A percentile compares a stretch with the other conserved stretches of the same genome.
Evolutionary conservation across 2,329 filamentous ascomycete species (phyloP).

Genomic region (Penicillium sp.): DNA sequence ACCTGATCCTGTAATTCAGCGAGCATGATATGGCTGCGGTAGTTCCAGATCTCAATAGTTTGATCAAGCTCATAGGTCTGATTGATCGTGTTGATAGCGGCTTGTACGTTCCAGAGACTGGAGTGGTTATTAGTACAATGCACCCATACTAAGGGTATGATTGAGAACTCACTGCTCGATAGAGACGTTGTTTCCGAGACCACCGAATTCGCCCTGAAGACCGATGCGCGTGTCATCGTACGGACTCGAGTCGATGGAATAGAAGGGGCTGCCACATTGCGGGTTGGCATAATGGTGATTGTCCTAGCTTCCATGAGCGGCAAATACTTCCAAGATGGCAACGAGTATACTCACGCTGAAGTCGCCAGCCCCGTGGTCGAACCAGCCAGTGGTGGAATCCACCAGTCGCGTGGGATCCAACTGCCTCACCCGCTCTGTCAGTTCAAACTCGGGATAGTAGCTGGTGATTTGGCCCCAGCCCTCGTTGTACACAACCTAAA

Average conservation of each 20-base stretch:
- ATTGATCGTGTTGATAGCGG: constrained; percentile 62
- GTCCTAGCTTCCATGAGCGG: constrained; percentile 47
- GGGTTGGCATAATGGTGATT: constrained; percentile 73
- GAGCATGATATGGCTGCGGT: constrained; percentile 59
- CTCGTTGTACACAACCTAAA: constrained; percentile 68
- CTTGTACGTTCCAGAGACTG: constrained; percentile 66
- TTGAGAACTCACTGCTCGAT: constrained; percentile 56
- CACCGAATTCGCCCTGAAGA: constrained; percentile 72
- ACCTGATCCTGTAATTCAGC: constrained; percentile 52
- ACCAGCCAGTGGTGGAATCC: constrained; percentile 66
- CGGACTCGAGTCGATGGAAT: constrained; percentile 58
- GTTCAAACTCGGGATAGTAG: constrained; percentile 56
- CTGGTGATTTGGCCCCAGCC: constrained; percentile 66
- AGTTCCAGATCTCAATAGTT: constrained; percentile 65
- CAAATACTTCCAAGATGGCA: not conserved
- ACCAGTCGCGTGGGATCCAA: constrained; percentile 67
- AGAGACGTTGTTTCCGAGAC: constrained; percentile 66
- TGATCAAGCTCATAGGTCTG: constrained; percentile 68
- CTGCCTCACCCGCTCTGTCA: constrained; percentile 57
- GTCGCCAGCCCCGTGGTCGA: constrained; percentile 68
- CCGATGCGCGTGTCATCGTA: constrained; percentile 64
- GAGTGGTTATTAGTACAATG: not conserved
- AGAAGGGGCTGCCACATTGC: constrained; percentile 71
- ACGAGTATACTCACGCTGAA: constrained; percentile 45
- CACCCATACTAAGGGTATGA: not conserved